These are phyloP conservation scores for Neopestalotiopsis clavispora DNA, from an alignment of 2,329 filamentous ascomycete genomes.

Conservation along the genomic window DNA sequence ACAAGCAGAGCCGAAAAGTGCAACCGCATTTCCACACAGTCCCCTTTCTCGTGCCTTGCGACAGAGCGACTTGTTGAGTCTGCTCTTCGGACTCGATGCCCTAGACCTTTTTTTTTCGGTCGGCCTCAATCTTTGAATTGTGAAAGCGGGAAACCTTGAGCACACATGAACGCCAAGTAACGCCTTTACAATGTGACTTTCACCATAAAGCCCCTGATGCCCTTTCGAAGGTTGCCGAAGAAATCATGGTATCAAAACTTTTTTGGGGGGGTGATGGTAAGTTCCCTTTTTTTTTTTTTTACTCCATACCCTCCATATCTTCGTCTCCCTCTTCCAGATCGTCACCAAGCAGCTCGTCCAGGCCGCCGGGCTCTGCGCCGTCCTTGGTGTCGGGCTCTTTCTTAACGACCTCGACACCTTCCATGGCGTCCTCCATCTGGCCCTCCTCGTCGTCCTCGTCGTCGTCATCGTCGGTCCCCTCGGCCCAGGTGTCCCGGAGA, in stretches of 20 bases:
- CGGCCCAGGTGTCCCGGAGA: conserved; percentile 62
- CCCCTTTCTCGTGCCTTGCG: neutral
- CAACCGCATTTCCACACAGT: too few species aligned
- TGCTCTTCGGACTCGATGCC: neutral
- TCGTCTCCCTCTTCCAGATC: conserved; percentile 59
- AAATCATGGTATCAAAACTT: conserved; percentile 6
- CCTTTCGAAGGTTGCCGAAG: neutral
- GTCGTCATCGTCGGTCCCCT: conserved; percentile 44
- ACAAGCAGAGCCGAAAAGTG: too few species aligned
- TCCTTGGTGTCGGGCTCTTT: conserved; percentile 45
- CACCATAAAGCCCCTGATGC: neutral
- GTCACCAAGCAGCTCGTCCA: conserved; percentile 59
- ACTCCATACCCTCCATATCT: conserved; percentile 55
- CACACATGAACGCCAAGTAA: neutral
- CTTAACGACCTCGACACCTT: conserved; percentile 46
- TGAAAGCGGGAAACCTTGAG: neutral
- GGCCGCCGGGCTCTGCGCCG: conserved; percentile 53
- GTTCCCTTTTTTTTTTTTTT: conserved; percentile 8
- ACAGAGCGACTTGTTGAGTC: neutral
- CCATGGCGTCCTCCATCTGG: conserved; percentile 55
- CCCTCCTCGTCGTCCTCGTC: conserved; percentile 45
- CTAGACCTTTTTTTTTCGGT: too few species aligned
- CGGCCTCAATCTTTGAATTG: neutral
- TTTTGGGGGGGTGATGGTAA: neutral
- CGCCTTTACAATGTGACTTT: neutral